Base-by-base conservation (phyloP, 2,329 filamentous ascomycete genomes). In the Alternaria ethzedia region DNA sequence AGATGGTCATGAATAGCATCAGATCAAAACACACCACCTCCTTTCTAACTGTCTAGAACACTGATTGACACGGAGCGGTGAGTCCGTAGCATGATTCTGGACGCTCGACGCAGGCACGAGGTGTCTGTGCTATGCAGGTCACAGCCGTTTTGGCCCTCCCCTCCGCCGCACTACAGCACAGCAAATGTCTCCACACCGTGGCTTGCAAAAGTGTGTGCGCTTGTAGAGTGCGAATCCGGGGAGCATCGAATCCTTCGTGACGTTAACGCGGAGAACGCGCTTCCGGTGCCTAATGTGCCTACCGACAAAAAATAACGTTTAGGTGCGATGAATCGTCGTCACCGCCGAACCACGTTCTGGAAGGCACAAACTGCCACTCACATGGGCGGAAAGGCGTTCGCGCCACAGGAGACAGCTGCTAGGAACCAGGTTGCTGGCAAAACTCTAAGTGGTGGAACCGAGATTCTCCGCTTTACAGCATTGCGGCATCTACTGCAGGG, bases 261-360 rank as follows among this genome's bases (percentile, higher is more conserved):
- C 44, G 28, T 47, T 25, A 49, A 56, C 30, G 30, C 58, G 58
- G 58, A 60, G 58, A 50, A 25, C n/a, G 51, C 44, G 58, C 58
- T 23, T 57, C 59, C 54, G 59, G 46, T 57, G 45, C 45, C 45
- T 51, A 51, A 51, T 57, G 12, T 21, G 36, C 17, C n/a, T 17
- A 32, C 28, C 17, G 21, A 41, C 36, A 54, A 44, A 10, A 56
- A 46, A 26, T 21, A 32, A 52, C 17, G 28, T 52, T 52, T 52
- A 36, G 20, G 20, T 52, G 30, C 36, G 49, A 32, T 52, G 15
- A 15, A 41, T 25, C 30, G 20, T 52, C 49, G 49, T 52, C 49
- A 52, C 49, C 20, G 20, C 15, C 28, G 36, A 52, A 23, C 20
- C 20, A 52, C 23, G 28, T 52, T 52, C 30, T 52, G 49, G 28